Base-by-base conservation (phyloP, 2,329 filamentous ascomycete species). In the Colletotrichum sp. region DNA sequence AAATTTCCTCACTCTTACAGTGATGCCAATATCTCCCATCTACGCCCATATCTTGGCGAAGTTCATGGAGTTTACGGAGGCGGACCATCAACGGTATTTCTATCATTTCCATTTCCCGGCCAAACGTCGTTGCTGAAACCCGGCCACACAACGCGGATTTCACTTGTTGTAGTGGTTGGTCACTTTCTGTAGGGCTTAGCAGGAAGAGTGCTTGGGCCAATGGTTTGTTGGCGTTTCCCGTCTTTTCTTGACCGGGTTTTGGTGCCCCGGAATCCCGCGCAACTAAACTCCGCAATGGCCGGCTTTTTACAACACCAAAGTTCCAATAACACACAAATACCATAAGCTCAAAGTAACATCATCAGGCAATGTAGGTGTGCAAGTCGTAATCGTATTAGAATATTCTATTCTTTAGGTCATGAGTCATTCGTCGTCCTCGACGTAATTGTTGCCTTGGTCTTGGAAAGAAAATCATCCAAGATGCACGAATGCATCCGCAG, bases 341-440 rank as follows among this genome's bases (percentile, higher is more conserved):
- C n/a, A n/a, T n/a, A n/a, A n/a, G n/a, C n/a, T n/a, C n/a, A n/a
- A n/a, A n/a, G n/a, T n/a, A n/a, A n/a, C n/a, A n/a, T n/a, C n/a
- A n/a, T n/a, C n/a, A n/a, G n/a, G n/a, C n/a, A n/a, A n/a, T n/a
- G n/a, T n/a, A n/a, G n/a, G n/a, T n/a, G n/a, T n/a, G n/a, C n/a
- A n/a, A n/a, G n/a, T n/a, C n/a, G n/a, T n/a, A n/a, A n/a, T n/a
- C n/a, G n/a, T n/a, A n/a, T 28, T 49, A 44, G 13, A 49, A 60
- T 28, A 6, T 16, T 44, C 34, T 34, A 36, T 34, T 49, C 32
- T 66, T 44, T 36, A 24, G 13, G 28, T 76, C 73, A 68, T 76
- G 26, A 73, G 21, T 72, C 70, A 49, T 75, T 52, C 21, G 69
- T 72, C 69, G 62, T 44, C 15, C 16, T 39, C 55, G 60, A 75